A percentile compares a stretch with the other conserved stretches of the same genome.
phyloP scores from a whole-genome alignment of 148 eudicot species.

The Suaeda aralocaspica region DNA sequence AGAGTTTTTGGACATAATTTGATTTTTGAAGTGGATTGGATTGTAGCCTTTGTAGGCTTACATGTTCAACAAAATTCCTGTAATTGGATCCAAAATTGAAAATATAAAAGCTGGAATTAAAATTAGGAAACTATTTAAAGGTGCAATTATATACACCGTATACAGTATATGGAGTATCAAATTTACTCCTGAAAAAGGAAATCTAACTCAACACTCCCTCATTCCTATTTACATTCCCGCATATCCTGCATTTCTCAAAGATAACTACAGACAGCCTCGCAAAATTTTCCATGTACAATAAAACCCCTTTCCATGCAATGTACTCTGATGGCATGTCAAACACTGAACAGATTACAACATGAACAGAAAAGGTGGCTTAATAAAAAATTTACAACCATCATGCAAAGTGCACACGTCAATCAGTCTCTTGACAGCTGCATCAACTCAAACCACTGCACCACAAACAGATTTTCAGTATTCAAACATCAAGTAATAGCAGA shows the following conservation, averaged over 20 bases:
- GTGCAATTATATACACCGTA: no score
- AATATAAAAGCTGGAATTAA: no score
- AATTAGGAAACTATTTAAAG: no score
- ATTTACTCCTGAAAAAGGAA: no score
- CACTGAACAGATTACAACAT: not conserved
- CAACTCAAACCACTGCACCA: conserved; percentile 92
- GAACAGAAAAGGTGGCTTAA: not conserved
- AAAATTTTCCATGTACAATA: not conserved
- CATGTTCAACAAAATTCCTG: no score
- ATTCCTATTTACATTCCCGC: conserved; percentile 5
- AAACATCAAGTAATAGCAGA: not conserved
- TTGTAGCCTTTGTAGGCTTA: no score
- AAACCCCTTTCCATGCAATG: not conserved
- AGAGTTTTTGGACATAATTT: no score
- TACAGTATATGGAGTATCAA: no score
- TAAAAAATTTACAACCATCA: not conserved
- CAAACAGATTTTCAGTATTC: conserved; percentile 2
- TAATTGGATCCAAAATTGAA: no score
- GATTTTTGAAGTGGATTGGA: no score
- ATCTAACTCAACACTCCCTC: conserved; percentile 5
- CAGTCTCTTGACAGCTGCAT: conserved; percentile 69
- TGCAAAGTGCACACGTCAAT: not conserved
- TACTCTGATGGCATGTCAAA: not conserved
- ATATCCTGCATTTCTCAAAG: not conserved
- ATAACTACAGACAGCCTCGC: not conserved